Percentiles rank a stretch among this genome's conserved stretches.
Conservation (phyloP, 2,329 filamentous ascomycete genomes). For the Sporothrix pallida region DNA sequence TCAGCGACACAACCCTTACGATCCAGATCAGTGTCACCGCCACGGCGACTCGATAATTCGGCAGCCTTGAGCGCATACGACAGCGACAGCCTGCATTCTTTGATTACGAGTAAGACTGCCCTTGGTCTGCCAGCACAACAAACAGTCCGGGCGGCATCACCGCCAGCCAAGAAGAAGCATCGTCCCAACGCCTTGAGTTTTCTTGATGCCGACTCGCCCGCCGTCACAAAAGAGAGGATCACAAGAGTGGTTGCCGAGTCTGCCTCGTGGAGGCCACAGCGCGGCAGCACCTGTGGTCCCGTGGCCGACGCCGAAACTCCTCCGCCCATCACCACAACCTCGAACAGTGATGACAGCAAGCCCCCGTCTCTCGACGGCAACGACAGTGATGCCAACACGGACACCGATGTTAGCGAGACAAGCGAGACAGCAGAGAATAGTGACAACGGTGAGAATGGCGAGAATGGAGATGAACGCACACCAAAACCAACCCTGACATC, state of each 20-base stretch:
- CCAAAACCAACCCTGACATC: conserved; percentile 38
- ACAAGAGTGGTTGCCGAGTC: conserved; percentile 45
- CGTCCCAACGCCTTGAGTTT: conserved; percentile 56
- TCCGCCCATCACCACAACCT: background rate
- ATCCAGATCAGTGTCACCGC: conserved; percentile 20
- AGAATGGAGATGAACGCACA: conserved; percentile 37
- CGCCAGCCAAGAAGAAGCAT: conserved; percentile 24
- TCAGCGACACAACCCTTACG: background rate
- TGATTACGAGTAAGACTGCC: background rate
- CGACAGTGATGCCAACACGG: conserved; percentile 53
- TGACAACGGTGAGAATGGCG: conserved; percentile 46
- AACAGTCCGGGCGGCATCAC: background rate
- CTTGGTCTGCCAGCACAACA: background rate
- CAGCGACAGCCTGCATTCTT: background rate
- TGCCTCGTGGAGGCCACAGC: conserved; percentile 37
- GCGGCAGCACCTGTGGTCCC: background rate
- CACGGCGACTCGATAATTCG: background rate
- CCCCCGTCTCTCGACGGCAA: conserved; percentile 46
- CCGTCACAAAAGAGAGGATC: conserved; percentile 47
- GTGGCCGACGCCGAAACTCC: conserved; percentile 29
- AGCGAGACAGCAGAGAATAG: conserved; percentile 48
- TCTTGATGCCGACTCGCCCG: conserved; percentile 64
- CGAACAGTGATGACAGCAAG: conserved; percentile 13
- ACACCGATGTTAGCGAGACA: conserved; percentile 45
- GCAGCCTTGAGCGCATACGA: background rate